phyloP scores from a whole-genome alignment of 179 eudicot genomes.

The Drosera spatulata region DNA sequence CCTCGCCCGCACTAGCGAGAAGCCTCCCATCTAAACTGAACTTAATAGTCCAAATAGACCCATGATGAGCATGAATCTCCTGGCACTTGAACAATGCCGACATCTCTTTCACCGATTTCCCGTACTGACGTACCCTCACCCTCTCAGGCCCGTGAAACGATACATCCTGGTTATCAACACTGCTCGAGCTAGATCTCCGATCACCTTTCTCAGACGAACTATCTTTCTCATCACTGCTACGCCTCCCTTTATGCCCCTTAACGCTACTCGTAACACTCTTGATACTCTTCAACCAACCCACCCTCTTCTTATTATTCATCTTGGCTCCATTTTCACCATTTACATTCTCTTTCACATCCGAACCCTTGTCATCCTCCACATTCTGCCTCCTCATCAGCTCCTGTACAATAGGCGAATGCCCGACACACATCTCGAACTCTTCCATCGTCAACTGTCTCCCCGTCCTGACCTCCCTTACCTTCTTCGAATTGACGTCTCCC shows the following conservation, averaged over 20 bases:
- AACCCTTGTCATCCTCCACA: constrained; percentile 39
- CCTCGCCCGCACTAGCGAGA: constrained; percentile 97
- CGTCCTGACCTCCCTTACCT: constrained; percentile 75
- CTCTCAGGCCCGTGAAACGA: constrained; percentile 77
- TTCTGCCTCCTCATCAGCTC: constrained; percentile 91
- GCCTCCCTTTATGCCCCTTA: constrained; percentile 50
- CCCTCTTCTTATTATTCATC: constrained; percentile 45
- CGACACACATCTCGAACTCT: constrained; percentile 78
- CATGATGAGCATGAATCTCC: constrained; percentile 81
- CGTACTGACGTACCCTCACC: constrained; percentile 70
- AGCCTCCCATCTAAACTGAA: constrained; percentile 85
- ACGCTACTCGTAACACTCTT: constrained; percentile 66
- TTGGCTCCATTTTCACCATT: constrained; percentile 40
- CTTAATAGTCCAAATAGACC: constrained; percentile 81
- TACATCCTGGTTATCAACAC: constrained; percentile 85
- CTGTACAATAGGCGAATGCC: constrained; percentile 89
- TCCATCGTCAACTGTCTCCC: constrained; percentile 88
- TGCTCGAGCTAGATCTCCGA: constrained; percentile 82
- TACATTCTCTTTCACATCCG: constrained; percentile 14
- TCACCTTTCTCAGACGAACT: constrained; percentile 90
- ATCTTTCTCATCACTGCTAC: constrained; percentile 79
- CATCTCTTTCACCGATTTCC: constrained; percentile 73
- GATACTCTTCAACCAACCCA: constrained; percentile 68
- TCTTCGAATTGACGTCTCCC: constrained; percentile 78
- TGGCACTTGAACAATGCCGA: constrained; percentile 65